Conservation (phyloP, 495 filamentous ascomycete genomes). For the Penicillium atrosanguineum region DNA sequence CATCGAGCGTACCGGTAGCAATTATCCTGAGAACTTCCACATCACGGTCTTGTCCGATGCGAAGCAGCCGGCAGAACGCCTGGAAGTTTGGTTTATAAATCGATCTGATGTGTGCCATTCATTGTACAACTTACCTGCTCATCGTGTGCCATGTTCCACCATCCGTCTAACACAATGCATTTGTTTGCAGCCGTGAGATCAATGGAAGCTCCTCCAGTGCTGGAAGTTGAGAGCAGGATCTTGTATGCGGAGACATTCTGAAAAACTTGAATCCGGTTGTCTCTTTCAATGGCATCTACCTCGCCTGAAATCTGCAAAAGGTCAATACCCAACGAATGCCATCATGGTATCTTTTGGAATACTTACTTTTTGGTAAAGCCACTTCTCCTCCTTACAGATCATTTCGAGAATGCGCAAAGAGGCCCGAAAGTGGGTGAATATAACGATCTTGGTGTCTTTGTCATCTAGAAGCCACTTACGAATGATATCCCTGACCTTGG, state of each 20-base stretch:
- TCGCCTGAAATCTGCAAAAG: conserved; percentile 30
- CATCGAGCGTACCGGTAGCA: conserved; percentile 31
- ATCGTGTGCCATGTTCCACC: conserved; percentile 56
- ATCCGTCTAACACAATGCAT: conserved; percentile 56
- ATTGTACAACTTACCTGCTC: conserved; percentile 39
- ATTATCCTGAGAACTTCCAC: conserved; percentile 55
- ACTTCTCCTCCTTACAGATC: conserved; percentile 27
- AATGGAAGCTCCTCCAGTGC: conserved; percentile 47
- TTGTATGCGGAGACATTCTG: conserved; percentile 17
- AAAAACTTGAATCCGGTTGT: conserved; percentile 31
- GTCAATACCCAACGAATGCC: neutral
- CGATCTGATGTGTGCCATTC: neutral
- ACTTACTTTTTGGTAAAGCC: conserved; percentile 28
- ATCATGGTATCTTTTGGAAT: neutral
- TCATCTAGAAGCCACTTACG: conserved; percentile 33
- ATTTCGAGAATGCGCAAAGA: conserved; percentile 27
- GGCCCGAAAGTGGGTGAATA: conserved; percentile 40
- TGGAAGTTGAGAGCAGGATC: conserved; percentile 44
- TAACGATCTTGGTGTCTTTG: conserved; percentile 34
- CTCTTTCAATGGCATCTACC: conserved; percentile 22
- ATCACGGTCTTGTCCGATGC: conserved; percentile 58
- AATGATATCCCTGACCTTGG: conserved; percentile 27
- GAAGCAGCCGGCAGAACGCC: conserved; percentile 61
- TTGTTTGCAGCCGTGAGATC: conserved; percentile 56
- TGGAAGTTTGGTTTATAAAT: conserved; percentile 23